Conservation (phyloP, 257 asterid species). For the Anisodus tanguticus region DNA sequence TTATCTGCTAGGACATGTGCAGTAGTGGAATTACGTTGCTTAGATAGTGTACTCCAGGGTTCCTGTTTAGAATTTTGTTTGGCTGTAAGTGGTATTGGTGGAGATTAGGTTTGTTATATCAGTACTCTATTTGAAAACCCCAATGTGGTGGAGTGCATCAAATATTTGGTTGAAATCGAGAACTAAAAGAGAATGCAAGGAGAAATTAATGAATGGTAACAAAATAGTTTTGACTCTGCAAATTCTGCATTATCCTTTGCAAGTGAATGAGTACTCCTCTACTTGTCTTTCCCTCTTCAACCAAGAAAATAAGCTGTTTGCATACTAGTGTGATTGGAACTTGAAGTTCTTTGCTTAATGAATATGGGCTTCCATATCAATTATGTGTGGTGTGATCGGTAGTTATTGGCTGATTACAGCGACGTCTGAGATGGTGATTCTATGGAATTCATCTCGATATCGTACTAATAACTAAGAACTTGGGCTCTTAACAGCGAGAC, state of each 20-base stretch:
- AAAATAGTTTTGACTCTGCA: neutral
- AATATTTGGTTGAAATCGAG: neutral
- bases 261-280: neutral
- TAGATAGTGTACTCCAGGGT: constrained; percentile 7
- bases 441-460: neutral
- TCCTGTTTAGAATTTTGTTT: neutral
- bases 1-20: neutral
- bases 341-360: neutral
- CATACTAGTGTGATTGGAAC: neutral
- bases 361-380: neutral
- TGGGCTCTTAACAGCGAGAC: neutral
- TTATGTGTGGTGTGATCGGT: neutral
- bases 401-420: neutral
- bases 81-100: neutral
- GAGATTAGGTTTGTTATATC: neutral
- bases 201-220: neutral
- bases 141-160: constrained; percentile 12
- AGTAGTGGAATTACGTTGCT: neutral
- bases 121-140: neutral
- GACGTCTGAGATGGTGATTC: neutral
- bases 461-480: neutral
- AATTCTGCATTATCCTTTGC: neutral
- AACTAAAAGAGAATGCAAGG: neutral
- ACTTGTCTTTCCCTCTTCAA: neutral
- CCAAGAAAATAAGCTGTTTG: neutral